Evolutionary conservation across 805 yeast genomes (phyloP).

Genomic region (Wickerhamomyces strasburgensis): DNA sequence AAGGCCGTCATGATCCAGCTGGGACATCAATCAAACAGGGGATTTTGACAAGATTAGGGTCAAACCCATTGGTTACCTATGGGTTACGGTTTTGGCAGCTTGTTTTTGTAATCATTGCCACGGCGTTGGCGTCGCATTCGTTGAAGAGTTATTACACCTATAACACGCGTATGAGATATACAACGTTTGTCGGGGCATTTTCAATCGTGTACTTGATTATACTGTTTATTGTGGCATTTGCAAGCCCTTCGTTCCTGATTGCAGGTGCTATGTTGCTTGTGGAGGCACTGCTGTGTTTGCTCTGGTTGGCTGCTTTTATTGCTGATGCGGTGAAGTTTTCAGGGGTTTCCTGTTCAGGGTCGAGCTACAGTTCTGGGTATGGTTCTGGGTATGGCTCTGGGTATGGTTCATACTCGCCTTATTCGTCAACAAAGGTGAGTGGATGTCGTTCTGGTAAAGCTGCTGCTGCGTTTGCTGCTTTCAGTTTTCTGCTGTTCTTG

Average conservation of each 20-base stretch:
- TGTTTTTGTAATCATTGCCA: constrained; percentile 24
- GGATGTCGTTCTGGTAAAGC: constrained; percentile 14
- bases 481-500: constrained; percentile 24
- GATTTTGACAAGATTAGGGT: constrained; percentile 2
- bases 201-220: constrained; percentile 26
- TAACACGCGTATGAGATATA: constrained; percentile 29
- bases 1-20: background rate
- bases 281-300: constrained; percentile 25
- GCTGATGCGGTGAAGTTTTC: constrained; percentile 30
- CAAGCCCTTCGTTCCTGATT: constrained; percentile 18
- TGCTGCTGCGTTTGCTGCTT: constrained; percentile 14
- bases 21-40: background rate
- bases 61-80: constrained; percentile 12
- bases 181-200: constrained; percentile 27
- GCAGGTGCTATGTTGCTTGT: constrained; percentile 25
- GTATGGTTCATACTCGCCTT: background rate
- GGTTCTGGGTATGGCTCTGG: background rate
- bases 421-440: background rate
- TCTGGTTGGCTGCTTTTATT: constrained; percentile 33
- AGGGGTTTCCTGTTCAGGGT: constrained; percentile 23
- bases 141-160: constrained; percentile 19
- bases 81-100: constrained; percentile 23
- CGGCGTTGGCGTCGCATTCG: constrained; percentile 27
- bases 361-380: background rate
- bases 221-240: constrained; percentile 17